These are phyloP conservation scores for Puccinia horiana DNA, from an alignment of 1,284 basidiomycete genomes.

Conservation along the genomic window DNA sequence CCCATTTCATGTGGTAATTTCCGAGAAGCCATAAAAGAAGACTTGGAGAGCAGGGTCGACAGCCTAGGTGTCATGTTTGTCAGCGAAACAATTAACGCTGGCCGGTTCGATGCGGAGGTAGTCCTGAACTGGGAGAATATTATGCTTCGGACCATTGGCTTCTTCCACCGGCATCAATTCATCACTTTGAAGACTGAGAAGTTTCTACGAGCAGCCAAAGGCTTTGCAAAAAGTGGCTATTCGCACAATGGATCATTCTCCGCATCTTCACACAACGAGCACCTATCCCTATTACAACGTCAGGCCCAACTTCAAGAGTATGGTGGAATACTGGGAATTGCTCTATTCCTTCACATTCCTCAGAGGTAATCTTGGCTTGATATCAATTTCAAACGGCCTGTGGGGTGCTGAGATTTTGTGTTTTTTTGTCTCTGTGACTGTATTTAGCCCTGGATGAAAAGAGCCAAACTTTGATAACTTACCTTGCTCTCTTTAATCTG, in stretches of 20 bases:
- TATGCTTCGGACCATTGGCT: not conserved
- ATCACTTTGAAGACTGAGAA: not conserved
- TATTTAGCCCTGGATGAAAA: not conserved
- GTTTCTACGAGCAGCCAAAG: not conserved
- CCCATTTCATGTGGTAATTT: not conserved
- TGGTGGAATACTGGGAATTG: slow-evolving; percentile 5
- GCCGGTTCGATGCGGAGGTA: not conserved
- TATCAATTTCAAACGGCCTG: not conserved
- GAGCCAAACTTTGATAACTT: not conserved
- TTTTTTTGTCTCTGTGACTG: not conserved
- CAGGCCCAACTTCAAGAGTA: not conserved
- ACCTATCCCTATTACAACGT: not conserved
- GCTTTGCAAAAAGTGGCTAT: not conserved
- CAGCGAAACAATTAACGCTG: not conserved
- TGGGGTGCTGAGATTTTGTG: not conserved
- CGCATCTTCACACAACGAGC: not conserved
- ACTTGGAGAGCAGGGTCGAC: not conserved
- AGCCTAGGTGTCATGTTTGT: not conserved
- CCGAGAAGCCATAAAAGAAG: not conserved
- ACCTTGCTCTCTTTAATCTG: not conserved
- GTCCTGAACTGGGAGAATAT: slow-evolving; percentile 3
- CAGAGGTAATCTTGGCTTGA: not conserved
- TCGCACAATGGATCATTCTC: slow-evolving; percentile 5
- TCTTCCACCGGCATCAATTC: not conserved
- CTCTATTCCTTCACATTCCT: not conserved